A percentile compares a stretch with the other conserved stretches of the same genome.
Evolutionary conservation across 2,329 filamentous ascomycete genomes (phyloP).

Genomic region (Daldinia sp.): DNA sequence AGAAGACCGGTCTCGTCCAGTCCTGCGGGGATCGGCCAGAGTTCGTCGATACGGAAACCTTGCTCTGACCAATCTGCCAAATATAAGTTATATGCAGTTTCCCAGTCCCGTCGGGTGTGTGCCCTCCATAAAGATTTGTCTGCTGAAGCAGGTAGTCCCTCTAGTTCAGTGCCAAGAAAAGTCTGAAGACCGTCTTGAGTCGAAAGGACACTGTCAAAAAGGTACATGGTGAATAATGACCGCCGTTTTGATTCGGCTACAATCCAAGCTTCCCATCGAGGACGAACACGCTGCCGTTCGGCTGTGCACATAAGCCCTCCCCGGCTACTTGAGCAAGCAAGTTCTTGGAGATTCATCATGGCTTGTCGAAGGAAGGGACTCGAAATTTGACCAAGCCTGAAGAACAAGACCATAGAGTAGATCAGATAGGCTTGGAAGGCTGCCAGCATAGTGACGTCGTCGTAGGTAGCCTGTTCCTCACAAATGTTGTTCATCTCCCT

Average conservation of each 20-base stretch:
- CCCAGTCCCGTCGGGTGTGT: constrained; percentile 55
- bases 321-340: constrained; percentile 57
- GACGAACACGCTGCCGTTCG: constrained; percentile 56
- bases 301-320: constrained; percentile 59
- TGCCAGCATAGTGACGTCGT: constrained; percentile 54
- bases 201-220: constrained; percentile 64
- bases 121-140: constrained; percentile 60
- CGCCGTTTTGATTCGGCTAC: constrained; percentile 65
- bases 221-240: constrained; percentile 64
- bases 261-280: constrained; percentile 67
- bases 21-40: constrained; percentile 59
- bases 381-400: constrained; percentile 48
- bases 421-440: constrained; percentile 66
- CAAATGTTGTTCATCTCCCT: constrained; percentile 59
- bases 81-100: constrained; percentile 57
- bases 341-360: constrained; percentile 64
- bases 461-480: constrained; percentile 44
- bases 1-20: constrained; percentile 50
- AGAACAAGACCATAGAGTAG: constrained; percentile 64
- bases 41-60: constrained; percentile 61
- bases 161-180: constrained; percentile 63
- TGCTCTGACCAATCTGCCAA: constrained; percentile 58
- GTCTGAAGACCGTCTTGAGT: constrained; percentile 58
- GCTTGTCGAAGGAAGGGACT: constrained; percentile 55
- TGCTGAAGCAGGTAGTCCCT: constrained; percentile 57